Conservation (phyloP, 192 early-diverging fungal species). For the Oehlia diaphana region DNA sequence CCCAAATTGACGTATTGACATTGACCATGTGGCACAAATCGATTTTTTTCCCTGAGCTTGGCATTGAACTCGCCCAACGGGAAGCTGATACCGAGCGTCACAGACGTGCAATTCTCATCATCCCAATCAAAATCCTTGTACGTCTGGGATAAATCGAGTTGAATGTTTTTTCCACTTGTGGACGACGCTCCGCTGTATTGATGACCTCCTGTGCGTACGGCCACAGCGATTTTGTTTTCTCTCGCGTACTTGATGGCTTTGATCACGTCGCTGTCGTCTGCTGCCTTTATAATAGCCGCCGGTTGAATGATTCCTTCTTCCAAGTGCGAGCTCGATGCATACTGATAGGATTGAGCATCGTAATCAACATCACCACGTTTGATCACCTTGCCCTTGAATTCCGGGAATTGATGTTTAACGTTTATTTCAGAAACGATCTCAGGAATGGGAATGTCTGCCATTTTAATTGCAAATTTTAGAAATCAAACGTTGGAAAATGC, state of each 20-base stretch:
- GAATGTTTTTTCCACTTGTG: conserved; percentile 32
- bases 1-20: conserved; percentile 35
- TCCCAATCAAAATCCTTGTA: conserved; percentile 36
- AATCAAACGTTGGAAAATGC: background rate
- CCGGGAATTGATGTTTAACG: background rate
- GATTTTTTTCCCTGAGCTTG: conserved; percentile 26
- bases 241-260: conserved; percentile 35
- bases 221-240: conserved; percentile 24
- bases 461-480: conserved; percentile 15
- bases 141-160: conserved; percentile 37
- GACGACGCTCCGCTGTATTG: conserved; percentile 37
- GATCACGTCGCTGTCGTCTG: conserved; percentile 32
- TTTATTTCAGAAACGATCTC: background rate
- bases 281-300: conserved; percentile 29
- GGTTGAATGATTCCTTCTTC: conserved; percentile 16
- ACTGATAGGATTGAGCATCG: conserved; percentile 22
- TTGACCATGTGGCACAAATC: conserved; percentile 35
- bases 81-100: conserved; percentile 34
- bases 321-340: conserved; percentile 32
- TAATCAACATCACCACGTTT: conserved; percentile 11
- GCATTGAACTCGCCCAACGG: conserved; percentile 29
- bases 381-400: conserved; percentile 22
- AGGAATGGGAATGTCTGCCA: background rate
- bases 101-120: conserved; percentile 24
- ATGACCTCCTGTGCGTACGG: conserved; percentile 39